A percentile compares a stretch with the other conserved stretches of the same genome.
Evolutionary conservation across 208 protist species (phyloP).

Genomic region (Acanthamoeba triangularis): DNA sequence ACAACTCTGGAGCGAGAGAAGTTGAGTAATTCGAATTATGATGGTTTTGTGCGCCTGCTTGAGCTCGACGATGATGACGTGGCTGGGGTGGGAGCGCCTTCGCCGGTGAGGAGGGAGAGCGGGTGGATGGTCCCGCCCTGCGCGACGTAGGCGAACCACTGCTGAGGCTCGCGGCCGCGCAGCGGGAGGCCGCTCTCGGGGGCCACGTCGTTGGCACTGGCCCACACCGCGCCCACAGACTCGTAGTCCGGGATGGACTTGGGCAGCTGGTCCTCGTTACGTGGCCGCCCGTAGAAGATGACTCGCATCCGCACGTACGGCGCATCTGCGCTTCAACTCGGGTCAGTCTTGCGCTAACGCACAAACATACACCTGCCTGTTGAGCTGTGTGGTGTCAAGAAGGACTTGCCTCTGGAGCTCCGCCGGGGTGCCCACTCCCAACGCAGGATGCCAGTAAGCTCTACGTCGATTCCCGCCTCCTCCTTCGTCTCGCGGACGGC

Average conservation of each 20-base stretch:
- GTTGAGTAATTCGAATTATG: too few species aligned
- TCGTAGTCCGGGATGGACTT: slow-evolving; percentile 86
- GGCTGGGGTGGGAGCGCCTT: slow-evolving; percentile 12
- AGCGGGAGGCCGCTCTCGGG: slow-evolving; percentile 34
- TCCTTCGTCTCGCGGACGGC: slow-evolving; percentile 85
- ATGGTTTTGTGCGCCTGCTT: too few species aligned
- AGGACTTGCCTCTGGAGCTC: not conserved
- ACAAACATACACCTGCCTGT: too few species aligned
- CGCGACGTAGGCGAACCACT: slow-evolving; percentile 82
- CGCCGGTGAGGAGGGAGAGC: slow-evolving; percentile 70
- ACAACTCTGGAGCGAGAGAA: too few species aligned
- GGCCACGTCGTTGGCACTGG: slow-evolving; percentile 41
- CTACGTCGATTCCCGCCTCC: slow-evolving; percentile 86
- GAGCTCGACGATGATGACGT: too few species aligned
- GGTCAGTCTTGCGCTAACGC: not conserved
- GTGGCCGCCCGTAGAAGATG: slow-evolving; percentile 85
- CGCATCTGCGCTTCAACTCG: not conserved
- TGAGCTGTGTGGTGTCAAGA: too few species aligned
- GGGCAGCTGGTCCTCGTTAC: slow-evolving; percentile 78
- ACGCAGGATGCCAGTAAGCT: slow-evolving; percentile 83
- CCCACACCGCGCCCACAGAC: slow-evolving; percentile 78
- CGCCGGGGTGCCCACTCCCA: slow-evolving; percentile 76
- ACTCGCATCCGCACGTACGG: slow-evolving; percentile 76
- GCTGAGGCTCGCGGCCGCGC: slow-evolving; percentile 79
- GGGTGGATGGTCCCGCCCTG: slow-evolving; percentile 77